A percentile compares a stretch with the other conserved stretches of the same genome.
Conservation (phyloP, 202 grass and related monocot genomes). For the Zizania palustris region DNA sequence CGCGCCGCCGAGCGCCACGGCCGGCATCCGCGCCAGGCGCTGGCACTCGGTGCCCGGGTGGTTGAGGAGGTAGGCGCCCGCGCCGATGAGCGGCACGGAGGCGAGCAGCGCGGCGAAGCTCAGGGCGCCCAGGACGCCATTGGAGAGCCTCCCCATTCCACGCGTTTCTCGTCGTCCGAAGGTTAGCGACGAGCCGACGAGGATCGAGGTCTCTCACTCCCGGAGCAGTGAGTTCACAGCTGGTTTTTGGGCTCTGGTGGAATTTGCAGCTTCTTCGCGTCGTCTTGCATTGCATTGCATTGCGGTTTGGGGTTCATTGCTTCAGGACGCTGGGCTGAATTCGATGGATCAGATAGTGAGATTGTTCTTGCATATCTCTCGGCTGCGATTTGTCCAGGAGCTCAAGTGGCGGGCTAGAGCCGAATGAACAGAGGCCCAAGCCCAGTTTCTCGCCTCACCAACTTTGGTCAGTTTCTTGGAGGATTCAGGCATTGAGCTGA, state of each 20-base stretch:
- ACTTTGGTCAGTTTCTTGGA: background rate
- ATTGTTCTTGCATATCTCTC: background rate
- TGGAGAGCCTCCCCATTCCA: constrained; percentile 64
- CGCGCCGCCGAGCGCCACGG: constrained; percentile 53
- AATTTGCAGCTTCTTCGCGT: constrained; percentile 2
- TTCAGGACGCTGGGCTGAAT: too few species aligned
- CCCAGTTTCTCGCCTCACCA: background rate
- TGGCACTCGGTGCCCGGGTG: constrained; percentile 57
- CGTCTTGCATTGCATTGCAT: background rate
- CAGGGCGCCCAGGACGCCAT: constrained; percentile 52
- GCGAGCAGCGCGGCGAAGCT: constrained; percentile 58
- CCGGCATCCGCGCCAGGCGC: constrained; percentile 49
- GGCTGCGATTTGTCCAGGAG: background rate
- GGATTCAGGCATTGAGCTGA: background rate
- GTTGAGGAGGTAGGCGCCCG: constrained; percentile 50
- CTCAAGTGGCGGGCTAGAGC: background rate
- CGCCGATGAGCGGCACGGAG: constrained; percentile 56
- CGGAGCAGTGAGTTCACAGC: background rate
- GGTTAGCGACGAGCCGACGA: background rate
- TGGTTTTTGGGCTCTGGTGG: background rate
- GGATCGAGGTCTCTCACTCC: background rate
- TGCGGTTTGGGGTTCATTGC: background rate
- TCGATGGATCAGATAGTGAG: background rate
- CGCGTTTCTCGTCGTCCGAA: too few species aligned
- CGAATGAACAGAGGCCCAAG: background rate